These are phyloP conservation scores for Neonectria magnoliae DNA, from an alignment of 2,329 filamentous ascomycete genomes.

Conservation along the genomic window DNA sequence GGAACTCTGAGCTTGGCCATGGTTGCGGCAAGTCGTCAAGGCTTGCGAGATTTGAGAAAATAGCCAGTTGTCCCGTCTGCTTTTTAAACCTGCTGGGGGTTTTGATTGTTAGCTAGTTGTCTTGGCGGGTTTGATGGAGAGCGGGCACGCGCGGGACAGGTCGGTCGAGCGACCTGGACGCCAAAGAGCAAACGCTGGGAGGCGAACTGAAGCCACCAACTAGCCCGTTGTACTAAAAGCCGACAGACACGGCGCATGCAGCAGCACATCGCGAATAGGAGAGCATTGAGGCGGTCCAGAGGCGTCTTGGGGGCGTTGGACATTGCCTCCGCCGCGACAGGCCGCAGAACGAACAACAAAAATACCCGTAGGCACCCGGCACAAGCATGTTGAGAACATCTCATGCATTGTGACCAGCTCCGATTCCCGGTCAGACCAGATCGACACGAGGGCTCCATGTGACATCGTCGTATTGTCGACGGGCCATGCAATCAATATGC, in stretches of 20 bases:
- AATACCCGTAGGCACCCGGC: not conserved
- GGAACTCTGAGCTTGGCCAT: constrained; percentile 44
- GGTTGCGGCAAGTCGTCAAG: not conserved
- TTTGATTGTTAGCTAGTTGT: not conserved
- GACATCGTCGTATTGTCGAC: not conserved
- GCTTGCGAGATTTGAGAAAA: not conserved
- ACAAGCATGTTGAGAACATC: not conserved
- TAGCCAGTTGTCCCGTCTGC: not conserved
- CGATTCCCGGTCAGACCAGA: not conserved
- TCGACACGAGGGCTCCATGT: constrained; percentile 4
- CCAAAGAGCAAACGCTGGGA: constrained; percentile 21
- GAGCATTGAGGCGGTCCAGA: not conserved
- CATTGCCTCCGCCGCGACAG: not conserved
- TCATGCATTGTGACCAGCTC: not conserved
- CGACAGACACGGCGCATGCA: constrained; percentile 3
- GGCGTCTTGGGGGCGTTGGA: not conserved
- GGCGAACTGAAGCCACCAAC: constrained; percentile 12
- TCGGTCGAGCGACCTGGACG: constrained; percentile 1
- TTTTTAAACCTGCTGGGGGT: constrained; percentile 10
- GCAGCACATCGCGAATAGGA: not conserved
- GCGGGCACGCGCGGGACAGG: constrained; percentile 5
- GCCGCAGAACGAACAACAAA: no score
- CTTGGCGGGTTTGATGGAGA: not conserved
- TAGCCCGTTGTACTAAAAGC: constrained; percentile 16
- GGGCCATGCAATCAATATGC: no score